Evolutionary conservation across 345 rosid species (phyloP), one percentile per base, ranked within the genome.

Genomic region (Mallotus nudiflorus): DNA sequence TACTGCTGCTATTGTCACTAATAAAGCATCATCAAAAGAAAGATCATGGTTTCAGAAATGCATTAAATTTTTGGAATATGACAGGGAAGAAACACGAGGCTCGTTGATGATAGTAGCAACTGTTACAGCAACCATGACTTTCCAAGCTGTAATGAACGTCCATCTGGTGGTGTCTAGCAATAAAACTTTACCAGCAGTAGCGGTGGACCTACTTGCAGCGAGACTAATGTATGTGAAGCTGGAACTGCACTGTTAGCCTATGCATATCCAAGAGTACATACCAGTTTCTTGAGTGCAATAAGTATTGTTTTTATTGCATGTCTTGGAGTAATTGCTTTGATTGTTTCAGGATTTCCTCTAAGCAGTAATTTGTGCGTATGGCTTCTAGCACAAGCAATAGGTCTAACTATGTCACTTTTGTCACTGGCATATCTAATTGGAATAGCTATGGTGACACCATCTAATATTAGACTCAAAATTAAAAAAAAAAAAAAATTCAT

Each of bases 141-240:
- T 59, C 64, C 45, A 59, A 59, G 14, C 25, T 14, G 40, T 11
- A 9, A 35, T 35, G 9, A 35, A 59, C 16, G n/a, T n/a, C 64
- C 64, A 35, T 24, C 64, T 18, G 45, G 64, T 35, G 64, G 64
- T 33, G 45, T 59, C 6, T 59, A 45, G 64, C 64, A 59, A 35
- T 15, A 59, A 13, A 20, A 33, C 33, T 59, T 16, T n/a, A 9
- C 0, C 6, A 16, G 19, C 12, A 0, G 2, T 14, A 1, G 2
- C 33, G 45, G 45, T 19, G 40, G 25, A 18, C 11, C 44, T 16
- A 1, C 2, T 19, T 59, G 63, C 12, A 31, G 14, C 20, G 45
- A 39, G 9, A 9, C 12, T 18, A 11, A 59, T n/a, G 1, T 18
- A 18, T 59, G 45, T 19, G 27, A 33, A 33, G 64, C 45, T 33